Base-by-base conservation (phyloP, 2,329 filamentous ascomycete genomes). In the Akanthomyces muscarius region DNA sequence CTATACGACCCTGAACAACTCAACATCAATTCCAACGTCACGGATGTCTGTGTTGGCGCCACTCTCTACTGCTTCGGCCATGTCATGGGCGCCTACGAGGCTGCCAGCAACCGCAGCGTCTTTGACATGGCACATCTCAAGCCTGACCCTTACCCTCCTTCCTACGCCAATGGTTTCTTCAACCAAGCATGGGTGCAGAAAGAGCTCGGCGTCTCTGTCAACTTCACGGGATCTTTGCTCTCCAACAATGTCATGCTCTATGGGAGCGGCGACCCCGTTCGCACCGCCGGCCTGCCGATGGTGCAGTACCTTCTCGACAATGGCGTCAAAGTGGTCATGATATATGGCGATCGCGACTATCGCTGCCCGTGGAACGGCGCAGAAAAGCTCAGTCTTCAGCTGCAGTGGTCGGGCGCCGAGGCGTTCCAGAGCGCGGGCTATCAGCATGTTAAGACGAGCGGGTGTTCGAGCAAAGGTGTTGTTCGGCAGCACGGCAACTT, bases 401-500 rank as follows among this genome's bases (percentile, higher is more conserved):
- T 90, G 0, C 76, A 84, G 38, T 78, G 81, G 8, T 74, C 79
- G 23, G 71, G 80, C 51, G 71, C 73, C 2, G 66, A 69, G 16
- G 66, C 74, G 13, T 94, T 92, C 71, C 77, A 80, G 2, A 72
- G 76, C 0, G 86, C 90, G 0, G 90, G 89, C 0, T 94, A 93
- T 71, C 83, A 84, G 0, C 82, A 86, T 10, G 84, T 94, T 64
- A 75, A 84, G 8, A 86, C 89, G 18, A 89, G 90, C 68, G 80
- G 78, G 8, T 79, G 81, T 5, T 87, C 87, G 74, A 83, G 85
- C 68, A 89, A 83, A 38, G 91, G 90, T n/a, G 82, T 86, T 59
- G 89, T 91, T 0, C 82, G 90, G 4, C 89, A 94, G 71, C 88
- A 85, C 68, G 90, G 88, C 2, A 91, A 91, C 66, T 80, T 89